Conservation (phyloP, 139 green algal genomes). For the Chlamydomonas incerta region DNA sequence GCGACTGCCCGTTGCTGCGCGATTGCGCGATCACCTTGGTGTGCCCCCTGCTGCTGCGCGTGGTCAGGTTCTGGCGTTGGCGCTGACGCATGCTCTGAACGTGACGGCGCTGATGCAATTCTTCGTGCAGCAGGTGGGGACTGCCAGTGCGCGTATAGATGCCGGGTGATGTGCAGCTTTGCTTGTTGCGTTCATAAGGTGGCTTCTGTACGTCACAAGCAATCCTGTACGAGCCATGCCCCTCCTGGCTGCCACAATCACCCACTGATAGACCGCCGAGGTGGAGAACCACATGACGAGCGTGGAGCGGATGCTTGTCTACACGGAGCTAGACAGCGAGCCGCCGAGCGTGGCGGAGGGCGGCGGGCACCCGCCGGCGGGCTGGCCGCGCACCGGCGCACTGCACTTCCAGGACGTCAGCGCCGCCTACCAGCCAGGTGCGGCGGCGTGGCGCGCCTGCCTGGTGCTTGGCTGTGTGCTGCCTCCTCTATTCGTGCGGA, state of each 20-base stretch:
- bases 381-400: conserved; percentile 73
- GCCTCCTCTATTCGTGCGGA: too few relatives aligned
- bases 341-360: conserved; percentile 50
- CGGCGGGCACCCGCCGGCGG: conserved; percentile 49
- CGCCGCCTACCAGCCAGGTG: conserved; percentile 69
- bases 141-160: too few relatives aligned
- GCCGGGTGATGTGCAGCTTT: too few relatives aligned
- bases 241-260: too few relatives aligned
- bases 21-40: too few relatives aligned
- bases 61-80: conserved; percentile 75
- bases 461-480: too few relatives aligned
- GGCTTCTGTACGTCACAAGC: too few relatives aligned
- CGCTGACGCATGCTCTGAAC: conserved; percentile 80
- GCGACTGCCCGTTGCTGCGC: too few relatives aligned
- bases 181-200: too few relatives aligned
- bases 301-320: conserved; percentile 88
- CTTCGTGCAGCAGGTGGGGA: conserved; percentile 48
- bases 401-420: conserved; percentile 67
- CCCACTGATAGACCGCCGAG: conserved; percentile 65
- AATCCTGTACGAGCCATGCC: too few relatives aligned
- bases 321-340: conserved; percentile 79
- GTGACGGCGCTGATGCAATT: conserved; percentile 80
- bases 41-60: too few relatives aligned
- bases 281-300: conserved; percentile 90
- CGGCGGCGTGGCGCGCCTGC: too few relatives aligned